phyloP scores from a whole-genome alignment of 2,329 filamentous ascomycete species.

The Fusarium algeriense region DNA sequence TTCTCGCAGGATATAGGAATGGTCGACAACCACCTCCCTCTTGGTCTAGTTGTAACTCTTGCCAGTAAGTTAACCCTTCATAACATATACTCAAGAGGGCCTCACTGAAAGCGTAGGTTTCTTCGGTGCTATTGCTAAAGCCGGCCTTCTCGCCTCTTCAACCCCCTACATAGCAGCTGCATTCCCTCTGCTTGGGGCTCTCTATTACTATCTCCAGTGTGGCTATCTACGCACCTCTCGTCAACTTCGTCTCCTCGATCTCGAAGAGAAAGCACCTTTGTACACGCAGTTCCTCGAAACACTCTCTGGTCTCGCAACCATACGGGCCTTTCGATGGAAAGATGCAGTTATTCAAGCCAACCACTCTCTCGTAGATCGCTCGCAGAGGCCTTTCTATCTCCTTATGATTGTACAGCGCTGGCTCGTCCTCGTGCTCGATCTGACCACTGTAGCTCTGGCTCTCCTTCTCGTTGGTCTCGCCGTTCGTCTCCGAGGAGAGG shows the following conservation, averaged over 20 bases:
- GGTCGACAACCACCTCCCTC: constrained; percentile 57
- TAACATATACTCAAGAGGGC: no score
- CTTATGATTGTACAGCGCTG: constrained; percentile 69
- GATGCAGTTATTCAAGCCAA: constrained; percentile 57
- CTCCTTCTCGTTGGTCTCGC: constrained; percentile 62
- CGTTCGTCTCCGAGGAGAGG: constrained; percentile 48
- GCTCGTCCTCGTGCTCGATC: constrained; percentile 64
- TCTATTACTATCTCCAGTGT: constrained; percentile 59
- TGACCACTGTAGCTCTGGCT: constrained; percentile 61
- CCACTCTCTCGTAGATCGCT: constrained; percentile 61
- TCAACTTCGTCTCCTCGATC: constrained; percentile 57
- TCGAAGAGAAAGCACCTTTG: constrained; percentile 57
- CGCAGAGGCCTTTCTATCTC: constrained; percentile 69
- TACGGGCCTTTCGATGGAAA: constrained; percentile 67
- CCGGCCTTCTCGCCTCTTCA: constrained; percentile 42
- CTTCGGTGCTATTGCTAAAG: constrained; percentile 47
- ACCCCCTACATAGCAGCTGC: constrained; percentile 54
- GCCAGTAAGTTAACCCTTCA: constrained; percentile 49
- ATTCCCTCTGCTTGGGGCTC: constrained; percentile 57
- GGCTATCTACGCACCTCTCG: constrained; percentile 58
- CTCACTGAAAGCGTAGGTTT: constrained; percentile 48
- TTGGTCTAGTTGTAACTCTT: constrained; percentile 50
- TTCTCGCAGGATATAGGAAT: constrained; percentile 61
- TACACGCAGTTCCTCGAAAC: constrained; percentile 61
- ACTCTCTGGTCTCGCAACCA: constrained; percentile 60